Conservation (phyloP, 163 green algal genomes). For the Smithsoniella earleae region DNA sequence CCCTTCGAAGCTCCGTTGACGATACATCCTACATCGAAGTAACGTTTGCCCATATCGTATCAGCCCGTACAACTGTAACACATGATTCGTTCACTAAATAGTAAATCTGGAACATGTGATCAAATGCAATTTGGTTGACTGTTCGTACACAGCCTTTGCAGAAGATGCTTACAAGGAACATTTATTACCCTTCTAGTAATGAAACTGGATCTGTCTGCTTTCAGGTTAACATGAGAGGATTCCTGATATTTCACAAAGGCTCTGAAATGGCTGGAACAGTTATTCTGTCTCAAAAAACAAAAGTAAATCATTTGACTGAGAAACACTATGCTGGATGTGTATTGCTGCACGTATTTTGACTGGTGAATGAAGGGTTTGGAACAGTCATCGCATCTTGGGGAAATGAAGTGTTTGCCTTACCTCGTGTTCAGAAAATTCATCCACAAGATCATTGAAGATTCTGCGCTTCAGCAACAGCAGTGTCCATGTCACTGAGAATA, state of each 20-base stretch:
- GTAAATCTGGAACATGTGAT: not conserved
- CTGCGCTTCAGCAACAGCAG: constrained; percentile 10
- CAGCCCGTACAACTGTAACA: not conserved
- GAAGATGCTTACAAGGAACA: not conserved
- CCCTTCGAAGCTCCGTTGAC: not conserved
- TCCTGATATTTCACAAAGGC: not conserved
- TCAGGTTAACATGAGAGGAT: not conserved
- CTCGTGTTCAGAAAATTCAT: too few relatives aligned
- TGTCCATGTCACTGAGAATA: constrained; percentile 22
- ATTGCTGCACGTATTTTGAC: too few relatives aligned
- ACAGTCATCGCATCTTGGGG: too few relatives aligned
- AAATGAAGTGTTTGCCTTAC: too few relatives aligned
- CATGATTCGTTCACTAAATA: not conserved
- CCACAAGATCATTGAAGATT: not conserved
- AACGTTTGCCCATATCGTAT: too few relatives aligned
- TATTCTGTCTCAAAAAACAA: not conserved
- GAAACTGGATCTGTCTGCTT: not conserved
- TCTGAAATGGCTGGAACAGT: not conserved
- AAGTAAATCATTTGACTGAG: not conserved
- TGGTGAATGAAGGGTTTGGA: too few relatives aligned
- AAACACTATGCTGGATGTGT: not conserved
- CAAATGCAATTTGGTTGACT: not conserved
- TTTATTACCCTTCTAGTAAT: not conserved
- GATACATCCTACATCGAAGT: not conserved
- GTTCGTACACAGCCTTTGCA: not conserved